Evolutionary conservation across 2,329 filamentous ascomycete genomes (phyloP).

Genomic region (Colletotrichum melonis): DNA sequence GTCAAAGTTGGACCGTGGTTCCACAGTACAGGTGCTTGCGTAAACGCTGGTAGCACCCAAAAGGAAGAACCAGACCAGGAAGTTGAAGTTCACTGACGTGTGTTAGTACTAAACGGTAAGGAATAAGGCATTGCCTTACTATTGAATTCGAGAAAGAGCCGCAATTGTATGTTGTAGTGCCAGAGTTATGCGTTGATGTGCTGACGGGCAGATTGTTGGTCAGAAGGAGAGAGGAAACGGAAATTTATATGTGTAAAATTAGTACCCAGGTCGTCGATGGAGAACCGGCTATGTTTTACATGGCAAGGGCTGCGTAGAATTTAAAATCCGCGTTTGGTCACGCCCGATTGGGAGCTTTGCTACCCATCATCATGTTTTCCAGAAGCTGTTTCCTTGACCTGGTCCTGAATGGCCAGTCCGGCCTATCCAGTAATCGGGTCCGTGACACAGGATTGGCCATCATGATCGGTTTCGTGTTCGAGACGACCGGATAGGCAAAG

Average conservation of each 20-base stretch:
- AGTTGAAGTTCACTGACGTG: background rate
- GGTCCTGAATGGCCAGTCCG: background rate
- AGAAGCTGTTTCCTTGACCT: background rate
- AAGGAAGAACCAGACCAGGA: background rate
- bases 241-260: background rate
- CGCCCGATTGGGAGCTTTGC: background rate
- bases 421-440: background rate
- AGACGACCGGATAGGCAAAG: background rate
- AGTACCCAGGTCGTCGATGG: no score
- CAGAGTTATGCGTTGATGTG: no score
- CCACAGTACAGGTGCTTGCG: background rate
- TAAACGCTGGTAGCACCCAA: background rate
- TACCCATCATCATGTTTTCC: background rate
- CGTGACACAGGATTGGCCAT: background rate
- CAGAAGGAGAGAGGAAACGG: background rate
- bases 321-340: no score
- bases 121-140: background rate
- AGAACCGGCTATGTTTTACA: background rate
- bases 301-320: background rate
- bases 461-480: background rate
- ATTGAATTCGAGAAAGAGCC: background rate
- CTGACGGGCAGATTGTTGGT: rapidly evolving
- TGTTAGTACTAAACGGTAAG: background rate
- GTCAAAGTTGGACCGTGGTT: background rate
- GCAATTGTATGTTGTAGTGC: no score